Percentiles rank a stretch among this genome's conserved stretches.
These are phyloP conservation scores for Diplogelasinospora grovesii DNA, from an alignment of 495 filamentous ascomycete genomes.

Conservation along the genomic window DNA sequence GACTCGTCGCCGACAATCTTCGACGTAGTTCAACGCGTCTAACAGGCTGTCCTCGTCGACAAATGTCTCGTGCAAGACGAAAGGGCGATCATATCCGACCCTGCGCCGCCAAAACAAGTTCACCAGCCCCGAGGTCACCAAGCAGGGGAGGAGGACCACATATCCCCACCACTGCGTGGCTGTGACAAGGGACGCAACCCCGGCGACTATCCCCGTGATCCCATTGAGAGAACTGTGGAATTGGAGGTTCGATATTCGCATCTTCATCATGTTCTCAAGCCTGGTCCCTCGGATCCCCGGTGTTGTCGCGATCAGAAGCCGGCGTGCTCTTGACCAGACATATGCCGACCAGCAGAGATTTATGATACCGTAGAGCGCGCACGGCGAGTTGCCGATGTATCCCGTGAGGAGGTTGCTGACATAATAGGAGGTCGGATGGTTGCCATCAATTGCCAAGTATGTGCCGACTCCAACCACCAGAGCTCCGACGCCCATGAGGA, in stretches of 20 bases:
- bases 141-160: constrained; percentile 41
- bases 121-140: constrained; percentile 33
- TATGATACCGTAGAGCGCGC: constrained; percentile 35
- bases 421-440: constrained; percentile 30
- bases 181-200: constrained; percentile 44
- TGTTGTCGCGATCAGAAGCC: constrained; percentile 20
- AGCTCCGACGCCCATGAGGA: constrained; percentile 38
- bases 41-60: constrained; percentile 19
- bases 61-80: constrained; percentile 12
- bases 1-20: constrained; percentile 19
- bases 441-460: constrained; percentile 45
- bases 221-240: constrained; percentile 38
- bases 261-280: constrained; percentile 21
- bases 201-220: constrained; percentile 39
- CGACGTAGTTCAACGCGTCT: constrained; percentile 28
- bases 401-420: constrained; percentile 46
- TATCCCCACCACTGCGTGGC: constrained; percentile 47
- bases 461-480: constrained; percentile 44
- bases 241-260: constrained; percentile 31
- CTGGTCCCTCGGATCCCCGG: constrained; percentile 12
- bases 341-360: constrained; percentile 42
- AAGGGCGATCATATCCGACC: constrained; percentile 41
- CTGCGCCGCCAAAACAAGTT: constrained; percentile 42
- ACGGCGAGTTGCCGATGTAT: constrained; percentile 41
- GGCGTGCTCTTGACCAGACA: constrained; percentile 30